phyloP scores from a whole-genome alignment of 345 rosid genomes.

The Erysimum cheiranthoides region DNA sequence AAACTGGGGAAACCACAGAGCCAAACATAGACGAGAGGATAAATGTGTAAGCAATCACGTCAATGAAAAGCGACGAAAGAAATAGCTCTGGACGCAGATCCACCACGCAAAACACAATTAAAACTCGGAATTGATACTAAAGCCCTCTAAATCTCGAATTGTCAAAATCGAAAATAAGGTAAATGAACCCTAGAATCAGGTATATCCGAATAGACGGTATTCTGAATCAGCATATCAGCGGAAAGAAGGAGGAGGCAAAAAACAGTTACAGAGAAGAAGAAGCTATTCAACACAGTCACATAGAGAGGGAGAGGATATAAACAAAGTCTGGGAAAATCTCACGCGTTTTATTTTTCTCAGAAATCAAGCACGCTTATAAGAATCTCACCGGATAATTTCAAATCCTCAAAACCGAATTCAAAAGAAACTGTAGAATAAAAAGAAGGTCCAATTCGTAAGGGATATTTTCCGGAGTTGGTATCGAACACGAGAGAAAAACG shows the following conservation, averaged over 20 bases:
- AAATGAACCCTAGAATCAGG: slow-evolving; percentile 44
- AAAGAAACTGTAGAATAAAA: slow-evolving; percentile 26
- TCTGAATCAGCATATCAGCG: too few relatives aligned
- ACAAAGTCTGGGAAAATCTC: slow-evolving; percentile 30
- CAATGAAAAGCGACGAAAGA: slow-evolving; percentile 30
- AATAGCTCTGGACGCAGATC: slow-evolving; percentile 59
- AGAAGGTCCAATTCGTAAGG: slow-evolving; percentile 28
- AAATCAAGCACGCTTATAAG: slow-evolving; percentile 55
- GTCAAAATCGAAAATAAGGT: slow-evolving; percentile 45
- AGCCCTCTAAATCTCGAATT: slow-evolving; percentile 48
- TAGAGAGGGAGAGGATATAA: slow-evolving; percentile 13
- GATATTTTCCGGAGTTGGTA: slow-evolving; percentile 13
- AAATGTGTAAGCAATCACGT: slow-evolving; percentile 26
- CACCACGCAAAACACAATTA: slow-evolving; percentile 37
- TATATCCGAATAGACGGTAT: slow-evolving; percentile 28
- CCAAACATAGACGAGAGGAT: not conserved
- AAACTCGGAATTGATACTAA: slow-evolving; percentile 47
- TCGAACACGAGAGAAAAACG: slow-evolving; percentile 1
- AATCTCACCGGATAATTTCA: slow-evolving; percentile 58
- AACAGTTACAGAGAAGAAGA: slow-evolving; percentile 30
- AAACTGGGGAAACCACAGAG: too few relatives aligned
- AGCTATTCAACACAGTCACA: slow-evolving; percentile 41
- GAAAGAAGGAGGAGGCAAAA: slow-evolving; percentile 22
- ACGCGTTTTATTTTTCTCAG: slow-evolving; percentile 31
- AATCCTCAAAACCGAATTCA: slow-evolving; percentile 46